Evolutionary conservation across 2,329 filamentous ascomycete species (phyloP).

Genomic region (Calonectria hongkongensis): DNA sequence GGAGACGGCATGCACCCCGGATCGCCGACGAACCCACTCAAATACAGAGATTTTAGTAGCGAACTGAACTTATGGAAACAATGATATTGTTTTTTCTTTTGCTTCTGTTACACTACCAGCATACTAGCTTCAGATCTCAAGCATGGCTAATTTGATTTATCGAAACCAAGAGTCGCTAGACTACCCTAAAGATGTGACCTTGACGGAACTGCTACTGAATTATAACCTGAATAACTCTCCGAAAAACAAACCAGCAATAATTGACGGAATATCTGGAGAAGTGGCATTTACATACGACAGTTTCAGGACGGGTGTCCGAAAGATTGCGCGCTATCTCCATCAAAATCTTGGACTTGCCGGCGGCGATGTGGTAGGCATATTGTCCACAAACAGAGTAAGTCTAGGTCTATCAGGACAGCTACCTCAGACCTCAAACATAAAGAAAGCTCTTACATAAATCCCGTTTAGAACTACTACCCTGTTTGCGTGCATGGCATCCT

Average conservation of each 20-base stretch:
- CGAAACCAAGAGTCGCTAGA: conserved; percentile 11
- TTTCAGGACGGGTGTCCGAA: conserved; percentile 18
- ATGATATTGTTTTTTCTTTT: background rate
- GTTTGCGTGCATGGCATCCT: conserved; percentile 32
- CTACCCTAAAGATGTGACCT: conserved; percentile 27
- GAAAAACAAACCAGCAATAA: conserved; percentile 19
- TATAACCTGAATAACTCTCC: conserved; percentile 29
- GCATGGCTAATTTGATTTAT: conserved; percentile 20
- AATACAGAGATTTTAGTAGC: conserved; percentile 70
- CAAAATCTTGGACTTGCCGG: conserved; percentile 15
- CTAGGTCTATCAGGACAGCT: no score
- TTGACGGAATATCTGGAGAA: conserved; percentile 27
- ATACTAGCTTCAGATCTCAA: background rate
- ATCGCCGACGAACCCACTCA: conserved; percentile 68
- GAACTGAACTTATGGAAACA: conserved; percentile 3
- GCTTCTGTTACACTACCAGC: background rate
- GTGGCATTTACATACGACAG: conserved; percentile 23
- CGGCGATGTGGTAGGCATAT: conserved; percentile 23
- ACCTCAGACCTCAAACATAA: background rate
- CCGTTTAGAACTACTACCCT: conserved; percentile 26
- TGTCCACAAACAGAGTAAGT: conserved; percentile 29
- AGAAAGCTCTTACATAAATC: background rate
- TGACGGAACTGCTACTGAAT: conserved; percentile 26
- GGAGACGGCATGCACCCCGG: background rate
- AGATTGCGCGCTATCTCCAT: conserved; percentile 20